Evolutionary conservation across 768 basidiomycete species (phyloP).

Genomic region (Cyathus striatus): DNA sequence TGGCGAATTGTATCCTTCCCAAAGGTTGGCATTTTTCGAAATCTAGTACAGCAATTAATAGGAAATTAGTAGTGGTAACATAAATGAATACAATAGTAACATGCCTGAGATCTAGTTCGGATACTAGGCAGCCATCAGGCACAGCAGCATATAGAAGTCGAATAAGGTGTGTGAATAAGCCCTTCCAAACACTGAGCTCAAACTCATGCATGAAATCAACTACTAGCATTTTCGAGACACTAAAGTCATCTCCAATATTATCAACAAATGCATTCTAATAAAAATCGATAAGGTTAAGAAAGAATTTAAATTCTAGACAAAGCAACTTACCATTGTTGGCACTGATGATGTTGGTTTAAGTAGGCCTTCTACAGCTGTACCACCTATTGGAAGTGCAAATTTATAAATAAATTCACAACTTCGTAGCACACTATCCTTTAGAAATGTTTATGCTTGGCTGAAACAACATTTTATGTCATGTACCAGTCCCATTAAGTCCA

Average conservation of each 20-base stretch:
- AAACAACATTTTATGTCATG: conserved; percentile 8
- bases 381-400: background rate
- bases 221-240: conserved; percentile 19
- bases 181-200: conserved; percentile 34
- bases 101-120: background rate
- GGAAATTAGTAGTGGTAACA: too few relatives aligned
- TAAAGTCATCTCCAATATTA: conserved; percentile 11
- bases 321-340: conserved; percentile 5
- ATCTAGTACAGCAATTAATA: conserved; percentile 8
- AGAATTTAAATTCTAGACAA: background rate
- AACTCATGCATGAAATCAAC: conserved; percentile 35
- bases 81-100: background rate
- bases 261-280: conserved; percentile 26
- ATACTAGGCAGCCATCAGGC: background rate
- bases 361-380: conserved; percentile 7
- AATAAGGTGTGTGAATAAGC: conserved; percentile 28
- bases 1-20: conserved; percentile 18
- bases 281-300: background rate
- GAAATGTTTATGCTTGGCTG: background rate
- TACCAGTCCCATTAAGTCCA: conserved; percentile 21
- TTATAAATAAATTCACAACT: conserved; percentile 5
- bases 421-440: conserved; percentile 4
- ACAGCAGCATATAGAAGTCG: conserved; percentile 16
- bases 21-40: conserved; percentile 17
- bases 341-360: conserved; percentile 7